These are phyloP conservation scores for Persicaria maculosa DNA, from an alignment of 148 eudicot species.

Conservation along the genomic window DNA sequence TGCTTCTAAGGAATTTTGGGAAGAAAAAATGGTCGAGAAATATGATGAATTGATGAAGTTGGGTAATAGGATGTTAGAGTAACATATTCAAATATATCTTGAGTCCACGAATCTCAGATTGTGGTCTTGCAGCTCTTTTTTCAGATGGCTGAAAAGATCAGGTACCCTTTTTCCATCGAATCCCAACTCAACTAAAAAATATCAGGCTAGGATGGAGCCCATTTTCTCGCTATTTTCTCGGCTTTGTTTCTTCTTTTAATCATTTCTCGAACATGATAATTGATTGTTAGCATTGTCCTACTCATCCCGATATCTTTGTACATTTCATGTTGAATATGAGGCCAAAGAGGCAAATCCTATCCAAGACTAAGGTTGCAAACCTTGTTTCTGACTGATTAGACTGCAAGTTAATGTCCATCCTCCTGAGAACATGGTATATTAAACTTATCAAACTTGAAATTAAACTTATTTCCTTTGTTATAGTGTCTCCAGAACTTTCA, in stretches of 20 bases:
- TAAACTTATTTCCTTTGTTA: background rate
- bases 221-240: background rate
- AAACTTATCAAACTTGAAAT: background rate
- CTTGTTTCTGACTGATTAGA: slow-evolving; percentile 77
- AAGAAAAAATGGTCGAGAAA: background rate
- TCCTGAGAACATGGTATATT: slow-evolving; percentile 77
- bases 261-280: background rate
- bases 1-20: background rate
- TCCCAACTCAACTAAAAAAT: background rate
- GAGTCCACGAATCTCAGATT: slow-evolving; percentile 52
- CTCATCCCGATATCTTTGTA: slow-evolving; percentile 18
- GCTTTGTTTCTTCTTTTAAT: background rate
- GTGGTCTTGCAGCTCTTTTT: slow-evolving; percentile 59
- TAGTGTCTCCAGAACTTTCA: too few species aligned
- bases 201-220: background rate
- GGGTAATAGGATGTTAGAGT: background rate
- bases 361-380: slow-evolving; percentile 39
- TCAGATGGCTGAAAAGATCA: slow-evolving; percentile 50
- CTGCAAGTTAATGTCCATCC: slow-evolving; percentile 46
- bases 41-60: background rate
- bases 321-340: slow-evolving; percentile 52
- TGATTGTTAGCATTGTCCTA: background rate
- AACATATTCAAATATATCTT: slow-evolving; percentile 13
- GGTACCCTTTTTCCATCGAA: slow-evolving; percentile 22
- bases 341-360: slow-evolving; percentile 33